Conservation (phyloP, 495 filamentous ascomycete species). For the Aspergillus sclerotiicarbonarius region DNA sequence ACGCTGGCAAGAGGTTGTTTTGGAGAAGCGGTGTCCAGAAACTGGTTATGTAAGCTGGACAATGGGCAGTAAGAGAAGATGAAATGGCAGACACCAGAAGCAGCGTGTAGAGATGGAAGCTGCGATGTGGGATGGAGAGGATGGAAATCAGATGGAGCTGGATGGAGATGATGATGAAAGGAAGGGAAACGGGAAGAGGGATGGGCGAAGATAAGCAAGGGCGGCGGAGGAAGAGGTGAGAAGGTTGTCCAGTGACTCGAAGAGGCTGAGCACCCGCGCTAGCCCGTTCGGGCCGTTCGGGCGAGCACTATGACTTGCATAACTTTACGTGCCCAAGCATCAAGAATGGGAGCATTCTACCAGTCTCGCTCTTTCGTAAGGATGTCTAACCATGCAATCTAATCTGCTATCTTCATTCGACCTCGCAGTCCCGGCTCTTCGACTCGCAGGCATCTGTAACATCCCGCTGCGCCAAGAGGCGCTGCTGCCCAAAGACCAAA, state of each 20-base stretch:
- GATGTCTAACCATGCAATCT: too few relatives aligned
- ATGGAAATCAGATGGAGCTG: not conserved
- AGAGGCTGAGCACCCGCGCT: slow-evolving; percentile 15
- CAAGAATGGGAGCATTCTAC: not conserved
- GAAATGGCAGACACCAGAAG: slow-evolving; percentile 14
- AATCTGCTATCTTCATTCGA: not conserved
- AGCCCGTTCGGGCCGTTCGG: slow-evolving; percentile 10
- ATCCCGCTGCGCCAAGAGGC: slow-evolving; percentile 5
- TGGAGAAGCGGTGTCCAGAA: not conserved
- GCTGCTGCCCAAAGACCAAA: slow-evolving; percentile 10
- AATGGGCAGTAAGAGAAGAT: slow-evolving; percentile 15
- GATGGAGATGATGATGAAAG: slow-evolving; percentile 9
- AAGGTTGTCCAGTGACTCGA: not conserved
- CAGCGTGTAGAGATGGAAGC: slow-evolving; percentile 17
- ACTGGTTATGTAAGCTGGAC: slow-evolving; percentile 18
- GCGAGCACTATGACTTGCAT: not conserved
- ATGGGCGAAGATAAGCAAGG: slow-evolving; percentile 16
- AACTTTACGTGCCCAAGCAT: not conserved
- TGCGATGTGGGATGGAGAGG: slow-evolving; percentile 20
- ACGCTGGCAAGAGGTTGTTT: slow-evolving; percentile 4
- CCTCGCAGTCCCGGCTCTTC: not conserved
- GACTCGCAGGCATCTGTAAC: not conserved
- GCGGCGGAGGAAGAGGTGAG: not conserved
- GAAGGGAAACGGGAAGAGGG: slow-evolving; percentile 13
- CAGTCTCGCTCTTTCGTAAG: too few relatives aligned